Percentiles rank a stretch among this genome's conserved stretches.
Conservation (phyloP, 2,329 filamentous ascomycete species). For the Aspergillus latus region DNA sequence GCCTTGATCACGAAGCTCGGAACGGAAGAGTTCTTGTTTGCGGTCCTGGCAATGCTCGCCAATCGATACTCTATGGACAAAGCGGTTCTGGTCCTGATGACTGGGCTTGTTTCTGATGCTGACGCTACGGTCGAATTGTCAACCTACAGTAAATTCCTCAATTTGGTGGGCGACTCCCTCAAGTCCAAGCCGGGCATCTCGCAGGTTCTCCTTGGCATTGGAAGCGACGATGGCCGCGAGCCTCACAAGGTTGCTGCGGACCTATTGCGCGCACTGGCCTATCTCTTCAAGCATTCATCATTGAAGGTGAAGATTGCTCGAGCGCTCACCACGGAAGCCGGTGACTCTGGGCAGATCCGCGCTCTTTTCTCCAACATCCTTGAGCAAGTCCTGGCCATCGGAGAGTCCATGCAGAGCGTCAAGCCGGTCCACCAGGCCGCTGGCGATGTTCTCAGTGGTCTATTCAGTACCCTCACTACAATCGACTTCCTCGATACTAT, state of each 20-base stretch:
- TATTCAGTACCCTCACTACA: conserved; percentile 83
- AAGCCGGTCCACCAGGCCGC: conserved; percentile 44
- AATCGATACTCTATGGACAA: conserved; percentile 81
- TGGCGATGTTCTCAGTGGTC: conserved; percentile 70
- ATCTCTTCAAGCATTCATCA: conserved; percentile 43
- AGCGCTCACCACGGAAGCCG: conserved; percentile 36
- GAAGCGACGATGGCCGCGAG: conserved; percentile 49
- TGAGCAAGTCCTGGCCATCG: conserved; percentile 64
- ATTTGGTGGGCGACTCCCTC: conserved; percentile 72
- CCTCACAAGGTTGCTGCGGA: conserved; percentile 43
- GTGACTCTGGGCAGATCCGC: conserved; percentile 64
- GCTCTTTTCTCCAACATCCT: conserved; percentile 68
- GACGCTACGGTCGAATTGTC: conserved; percentile 70
- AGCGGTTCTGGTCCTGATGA: conserved; percentile 71
- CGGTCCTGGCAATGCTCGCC: conserved; percentile 83
- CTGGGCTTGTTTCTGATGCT: conserved; percentile 71
- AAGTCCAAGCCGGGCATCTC: conserved; percentile 73
- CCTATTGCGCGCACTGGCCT: conserved; percentile 43
- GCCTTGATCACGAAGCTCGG: conserved; percentile 84
- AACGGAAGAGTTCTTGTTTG: conserved; percentile 81
- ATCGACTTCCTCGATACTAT: conserved; percentile 86
- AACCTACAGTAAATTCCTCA: conserved; percentile 73
- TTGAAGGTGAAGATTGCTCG: conserved; percentile 42
- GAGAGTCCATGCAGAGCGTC: conserved; percentile 50
- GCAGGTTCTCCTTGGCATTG: conserved; percentile 66